Base-by-base conservation (phyloP, 1,284 basidiomycete genomes). In the Kwoniella shivajii region DNA sequence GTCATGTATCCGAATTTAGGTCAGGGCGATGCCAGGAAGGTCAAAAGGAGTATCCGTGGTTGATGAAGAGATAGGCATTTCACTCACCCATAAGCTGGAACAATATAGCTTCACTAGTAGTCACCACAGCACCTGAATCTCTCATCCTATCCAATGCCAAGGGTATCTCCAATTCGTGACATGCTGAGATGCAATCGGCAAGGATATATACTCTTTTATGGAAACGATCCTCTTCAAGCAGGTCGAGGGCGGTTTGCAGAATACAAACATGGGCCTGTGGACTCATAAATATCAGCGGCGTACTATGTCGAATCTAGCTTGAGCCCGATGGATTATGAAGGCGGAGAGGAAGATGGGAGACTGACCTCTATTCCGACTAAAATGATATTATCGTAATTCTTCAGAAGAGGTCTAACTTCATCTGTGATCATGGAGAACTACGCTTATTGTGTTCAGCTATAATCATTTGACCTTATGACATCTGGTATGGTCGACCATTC, bases 181-280 rank as follows among this genome's bases (percentile, higher is more conserved):
- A 87, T 37, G 87, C 89, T 3, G 89, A 90, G 3, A 95, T 85
- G 22, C 86, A 91, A 70, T 96, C 93, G 14, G 88, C 88, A 30
- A 93, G 79, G 42, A 95, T 83, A 69, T 62, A 67, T 10, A 65
- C 61, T 18, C 46, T 27, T 16, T 39, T 56, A 16, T 56, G 59
- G 24, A 47, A 50, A 7, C 24, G 29, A 31, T 46, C 24, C 74
- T 87, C n/a, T 29, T 54, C 30, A 1, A 63, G 75, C 22, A 92
- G 80, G 55, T 88, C 86, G 7, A 92, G 79, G 0, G 87, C 82
- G 0, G 89, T 89, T 78, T 94, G 91, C 3, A 90, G 82, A 10
- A 96, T 85, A 69, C 93, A 97, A 57, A 97, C 86, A 67, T 96
- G 93, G 2, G 88, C 84, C 88, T 74, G 39, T 2, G 37, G 43